phyloP scores from a whole-genome alignment of 768 basidiomycete genomes.

The Suillus fuscotomentosus region DNA sequence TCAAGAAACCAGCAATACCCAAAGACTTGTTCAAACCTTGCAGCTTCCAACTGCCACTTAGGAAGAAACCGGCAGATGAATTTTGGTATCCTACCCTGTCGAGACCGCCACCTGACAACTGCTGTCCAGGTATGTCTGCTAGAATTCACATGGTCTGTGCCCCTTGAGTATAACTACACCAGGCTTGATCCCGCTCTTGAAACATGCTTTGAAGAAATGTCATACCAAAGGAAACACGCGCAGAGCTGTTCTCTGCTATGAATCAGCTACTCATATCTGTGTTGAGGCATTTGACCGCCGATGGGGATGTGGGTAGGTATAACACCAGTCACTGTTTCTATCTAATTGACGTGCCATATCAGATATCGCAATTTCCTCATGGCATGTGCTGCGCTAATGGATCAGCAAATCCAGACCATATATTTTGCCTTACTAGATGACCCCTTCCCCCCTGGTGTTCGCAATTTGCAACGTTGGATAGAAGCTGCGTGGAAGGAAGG shows the following conservation, averaged over 20 bases:
- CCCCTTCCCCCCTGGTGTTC: constrained; percentile 63
- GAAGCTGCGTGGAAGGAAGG: constrained; percentile 80
- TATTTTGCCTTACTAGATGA: constrained; percentile 62
- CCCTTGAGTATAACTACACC: constrained; percentile 10
- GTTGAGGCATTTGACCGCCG: constrained; percentile 56
- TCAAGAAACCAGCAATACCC: constrained; percentile 17
- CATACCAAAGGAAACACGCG: constrained; percentile 48
- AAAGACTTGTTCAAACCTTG: background rate
- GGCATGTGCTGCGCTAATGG: constrained; percentile 70
- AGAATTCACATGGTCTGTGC: no score
- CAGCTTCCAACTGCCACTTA: background rate
- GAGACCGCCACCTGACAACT: constrained; percentile 50
- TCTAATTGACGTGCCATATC: constrained; percentile 6
- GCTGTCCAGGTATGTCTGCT: constrained; percentile 52
- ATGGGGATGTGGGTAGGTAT: constrained; percentile 75
- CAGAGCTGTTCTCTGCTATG: constrained; percentile 65
- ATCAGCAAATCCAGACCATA: constrained; percentile 56
- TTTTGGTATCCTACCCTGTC: constrained; percentile 64
- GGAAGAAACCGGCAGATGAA: constrained; percentile 38
- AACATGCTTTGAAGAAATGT: constrained; percentile 49
- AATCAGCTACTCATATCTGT: constrained; percentile 56
- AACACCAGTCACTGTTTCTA: background rate
- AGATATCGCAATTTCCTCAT: constrained; percentile 87
- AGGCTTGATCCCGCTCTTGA: constrained; percentile 70
- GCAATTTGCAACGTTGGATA: constrained; percentile 75